Percentiles rank a stretch among this genome's conserved stretches.
Conservation (phyloP, 768 basidiomycete species). For the Lactifluus piperatus region DNA sequence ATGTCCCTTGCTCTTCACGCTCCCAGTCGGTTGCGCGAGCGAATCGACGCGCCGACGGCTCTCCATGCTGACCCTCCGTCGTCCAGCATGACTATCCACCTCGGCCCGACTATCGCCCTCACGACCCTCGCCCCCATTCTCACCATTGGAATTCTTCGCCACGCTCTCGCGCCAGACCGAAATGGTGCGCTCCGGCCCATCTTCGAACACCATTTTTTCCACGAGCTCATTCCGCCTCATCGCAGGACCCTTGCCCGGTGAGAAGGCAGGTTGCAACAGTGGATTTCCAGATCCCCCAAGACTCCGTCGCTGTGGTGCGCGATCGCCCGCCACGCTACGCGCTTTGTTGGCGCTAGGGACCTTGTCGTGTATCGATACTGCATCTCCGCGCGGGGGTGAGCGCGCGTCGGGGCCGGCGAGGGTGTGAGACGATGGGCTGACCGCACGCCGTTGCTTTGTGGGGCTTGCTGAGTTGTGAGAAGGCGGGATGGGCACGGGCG, state of each 20-base stretch:
- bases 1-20: slow-evolving; percentile 17
- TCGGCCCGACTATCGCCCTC: slow-evolving; percentile 15
- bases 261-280: neutral
- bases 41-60: slow-evolving; percentile 12
- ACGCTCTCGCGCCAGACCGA: slow-evolving; percentile 31
- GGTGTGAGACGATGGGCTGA: slow-evolving; percentile 18
- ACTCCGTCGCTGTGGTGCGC: neutral
- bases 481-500: neutral
- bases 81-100: slow-evolving; percentile 22
- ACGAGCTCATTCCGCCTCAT: slow-evolving; percentile 26
- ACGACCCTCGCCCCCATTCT: neutral
- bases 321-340: slow-evolving; percentile 15
- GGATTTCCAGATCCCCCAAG: neutral
- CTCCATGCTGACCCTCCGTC: slow-evolving; percentile 16
- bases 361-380: neutral
- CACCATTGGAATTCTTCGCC: slow-evolving; percentile 25
- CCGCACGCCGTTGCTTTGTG: neutral
- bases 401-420: slow-evolving; percentile 1
- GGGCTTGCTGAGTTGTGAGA: neutral
- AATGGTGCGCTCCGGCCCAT: slow-evolving; percentile 29
- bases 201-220: slow-evolving; percentile 28
- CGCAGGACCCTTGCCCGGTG: slow-evolving; percentile 12
- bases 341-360: slow-evolving; percentile 9
- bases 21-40: neutral
- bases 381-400: neutral